phyloP scores from a whole-genome alignment of 352 stramenopile genomes.

The Blastocystis sp. region DNA sequence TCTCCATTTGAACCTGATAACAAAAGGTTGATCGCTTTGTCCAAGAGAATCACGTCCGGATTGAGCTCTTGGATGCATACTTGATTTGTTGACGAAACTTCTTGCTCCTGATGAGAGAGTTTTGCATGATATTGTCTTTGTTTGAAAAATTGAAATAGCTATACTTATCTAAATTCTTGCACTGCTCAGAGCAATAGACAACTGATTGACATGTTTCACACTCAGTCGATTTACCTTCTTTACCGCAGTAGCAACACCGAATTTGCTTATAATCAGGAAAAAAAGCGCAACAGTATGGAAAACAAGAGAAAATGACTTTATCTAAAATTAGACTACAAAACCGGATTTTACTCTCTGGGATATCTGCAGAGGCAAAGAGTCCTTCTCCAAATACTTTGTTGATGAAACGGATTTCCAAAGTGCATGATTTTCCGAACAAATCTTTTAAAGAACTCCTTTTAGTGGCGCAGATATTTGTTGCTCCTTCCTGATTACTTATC shows the following conservation, averaged over 20 bases:
- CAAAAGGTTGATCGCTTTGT: no score
- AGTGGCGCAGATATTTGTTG: no score
- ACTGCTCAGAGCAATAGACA: background rate
- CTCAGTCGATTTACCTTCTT: background rate
- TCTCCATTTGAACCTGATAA: no score
- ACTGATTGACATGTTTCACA: background rate
- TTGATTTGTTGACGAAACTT: no score
- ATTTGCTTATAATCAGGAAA: background rate
- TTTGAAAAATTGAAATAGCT: background rate
- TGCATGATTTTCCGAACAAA: background rate
- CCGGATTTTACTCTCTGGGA: background rate
- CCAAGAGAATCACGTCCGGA: no score
- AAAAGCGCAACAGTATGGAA: background rate
- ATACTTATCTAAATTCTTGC: background rate
- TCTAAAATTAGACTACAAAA: background rate
- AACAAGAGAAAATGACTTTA: background rate
- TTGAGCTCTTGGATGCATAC: no score
- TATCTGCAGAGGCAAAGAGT: background rate
- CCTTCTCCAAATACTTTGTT: background rate
- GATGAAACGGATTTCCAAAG: background rate
- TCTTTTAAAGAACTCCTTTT: no score
- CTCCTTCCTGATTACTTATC: no score
- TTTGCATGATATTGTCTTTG: background rate
- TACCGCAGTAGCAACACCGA: background rate
- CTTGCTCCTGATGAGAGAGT: background rate